phyloP scores from a whole-genome alignment of 768 basidiomycete genomes.

The Lentinus tigrinus region DNA sequence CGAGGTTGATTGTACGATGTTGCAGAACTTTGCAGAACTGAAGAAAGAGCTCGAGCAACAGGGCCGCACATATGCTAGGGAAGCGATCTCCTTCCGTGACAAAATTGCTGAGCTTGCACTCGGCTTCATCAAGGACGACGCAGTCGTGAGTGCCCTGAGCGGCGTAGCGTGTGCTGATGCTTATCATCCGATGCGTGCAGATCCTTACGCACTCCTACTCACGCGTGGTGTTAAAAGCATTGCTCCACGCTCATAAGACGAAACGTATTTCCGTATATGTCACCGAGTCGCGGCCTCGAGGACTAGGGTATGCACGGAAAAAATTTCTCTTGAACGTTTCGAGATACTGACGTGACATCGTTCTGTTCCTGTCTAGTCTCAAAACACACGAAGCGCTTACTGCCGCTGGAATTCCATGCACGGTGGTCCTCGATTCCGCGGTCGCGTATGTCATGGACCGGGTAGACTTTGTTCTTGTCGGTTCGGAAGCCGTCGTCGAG shows the following conservation, averaged over 20 bases:
- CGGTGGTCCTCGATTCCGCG: constrained; percentile 92
- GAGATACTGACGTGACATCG: constrained; percentile 6
- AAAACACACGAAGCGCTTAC: constrained; percentile 88
- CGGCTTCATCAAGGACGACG: constrained; percentile 93
- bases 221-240: constrained; percentile 89
- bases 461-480: constrained; percentile 93
- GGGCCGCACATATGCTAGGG: constrained; percentile 71
- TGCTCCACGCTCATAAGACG: constrained; percentile 84
- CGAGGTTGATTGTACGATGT: constrained; percentile 9
- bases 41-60: constrained; percentile 82
- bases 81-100: constrained; percentile 81
- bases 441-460: constrained; percentile 97
- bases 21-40: constrained; percentile 77
- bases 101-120: constrained; percentile 89
- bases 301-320: constrained; percentile 65
- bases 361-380: constrained; percentile 50
- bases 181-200: constrained; percentile 39
- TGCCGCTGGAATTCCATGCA: constrained; percentile 90
- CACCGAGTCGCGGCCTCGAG: constrained; percentile 90
- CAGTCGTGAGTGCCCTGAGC: constrained; percentile 53
- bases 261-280: constrained; percentile 98
- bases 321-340: constrained; percentile 6
- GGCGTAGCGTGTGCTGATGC: constrained; percentile 12
- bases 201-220: constrained; percentile 98
- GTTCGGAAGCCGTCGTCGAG: constrained; percentile 97